Conservation (phyloP, 352 stramenopile genomes). For the Blastocystis sp. region DNA sequence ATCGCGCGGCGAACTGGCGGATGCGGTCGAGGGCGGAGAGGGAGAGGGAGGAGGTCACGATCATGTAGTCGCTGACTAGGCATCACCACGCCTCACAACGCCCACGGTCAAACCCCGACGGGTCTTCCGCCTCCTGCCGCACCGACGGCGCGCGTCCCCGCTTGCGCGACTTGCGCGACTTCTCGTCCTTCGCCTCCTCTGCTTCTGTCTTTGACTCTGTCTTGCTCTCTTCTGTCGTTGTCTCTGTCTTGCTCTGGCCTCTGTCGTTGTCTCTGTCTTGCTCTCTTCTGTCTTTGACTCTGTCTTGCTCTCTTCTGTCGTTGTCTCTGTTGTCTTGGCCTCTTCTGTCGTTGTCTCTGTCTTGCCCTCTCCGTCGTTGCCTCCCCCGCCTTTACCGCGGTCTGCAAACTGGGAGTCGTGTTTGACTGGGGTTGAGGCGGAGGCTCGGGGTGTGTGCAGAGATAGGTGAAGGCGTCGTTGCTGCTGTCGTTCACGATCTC, state of each 20-base stretch:
- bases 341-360: too few relatives aligned
- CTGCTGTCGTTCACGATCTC: conserved; percentile 64
- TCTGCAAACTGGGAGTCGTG: not conserved
- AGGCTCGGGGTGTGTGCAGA: conserved; percentile 41
- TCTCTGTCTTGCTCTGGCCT: too few relatives aligned
- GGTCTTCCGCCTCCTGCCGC: not conserved
- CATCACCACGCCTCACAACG: not conserved
- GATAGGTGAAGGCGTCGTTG: conserved; percentile 54
- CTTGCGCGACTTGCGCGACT: not conserved
- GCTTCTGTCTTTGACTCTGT: too few relatives aligned
- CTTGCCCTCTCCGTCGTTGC: too few relatives aligned
- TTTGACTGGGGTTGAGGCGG: not conserved
- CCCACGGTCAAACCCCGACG: not conserved
- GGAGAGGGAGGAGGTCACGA: conserved; percentile 50
- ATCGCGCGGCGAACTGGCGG: conserved; percentile 29
- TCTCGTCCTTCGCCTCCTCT: too few relatives aligned
- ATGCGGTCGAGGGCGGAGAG: conserved; percentile 15
- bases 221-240: too few relatives aligned
- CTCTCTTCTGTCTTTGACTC: too few relatives aligned
- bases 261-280: too few relatives aligned
- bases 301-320: too few relatives aligned
- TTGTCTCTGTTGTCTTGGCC: too few relatives aligned
- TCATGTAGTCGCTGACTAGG: conserved; percentile 52
- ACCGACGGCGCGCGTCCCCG: not conserved
- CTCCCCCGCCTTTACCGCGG: too few relatives aligned